Evolutionary conservation across 1,284 basidiomycete species (phyloP), one percentile per base, ranked within the genome.

Genomic region (Porogramme epimiltina): DNA sequence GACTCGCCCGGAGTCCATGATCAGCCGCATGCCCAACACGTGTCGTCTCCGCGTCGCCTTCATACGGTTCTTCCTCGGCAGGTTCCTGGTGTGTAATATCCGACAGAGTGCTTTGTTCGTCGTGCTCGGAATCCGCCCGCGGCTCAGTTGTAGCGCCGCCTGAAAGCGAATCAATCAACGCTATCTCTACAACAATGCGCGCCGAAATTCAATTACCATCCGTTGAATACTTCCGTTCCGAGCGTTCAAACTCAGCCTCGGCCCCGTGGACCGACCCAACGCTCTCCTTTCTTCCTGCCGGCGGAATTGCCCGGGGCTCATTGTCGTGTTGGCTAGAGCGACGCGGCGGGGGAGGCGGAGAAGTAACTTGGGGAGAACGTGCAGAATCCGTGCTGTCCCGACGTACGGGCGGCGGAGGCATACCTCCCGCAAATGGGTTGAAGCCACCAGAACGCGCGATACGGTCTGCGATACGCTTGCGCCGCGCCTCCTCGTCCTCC

Each of bases 381-480:
- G 45, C 49, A 1, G 56, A 58, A 20, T 61, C 63, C 9, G 51
- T 42, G 33, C 62, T 63, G 15, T 51, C 57, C 33, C 55, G 44
- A 18, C 60, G 56, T 4, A 53, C 34, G 16, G 46, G 47, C 3
- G 52, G 42, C 15, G 51, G 59, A 3, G 74, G 70, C 47, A 73
- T 69, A 9, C 70, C 70, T 0, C 70, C 69, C 16, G 77, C 73
- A 52, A 85, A 77, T 1, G 84, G 81, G 62, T 86, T 87, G 61
- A 85, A 71, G 22, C 80, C 87, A 11, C 85, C 86, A 73, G 81
- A 83, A 68, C 83, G 81, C 2, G 80, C 80, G 38, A 87, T 64
- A 42, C 75, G 78, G 56, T 82, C 84, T n/a, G 82, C 79, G 33
- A 86, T 78, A 50, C 80, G 79, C 58, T 76, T 76, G 31, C 78